phyloP scores from a whole-genome alignment of 2,329 filamentous ascomycete species.

The Chrysoporthe cubensis region DNA sequence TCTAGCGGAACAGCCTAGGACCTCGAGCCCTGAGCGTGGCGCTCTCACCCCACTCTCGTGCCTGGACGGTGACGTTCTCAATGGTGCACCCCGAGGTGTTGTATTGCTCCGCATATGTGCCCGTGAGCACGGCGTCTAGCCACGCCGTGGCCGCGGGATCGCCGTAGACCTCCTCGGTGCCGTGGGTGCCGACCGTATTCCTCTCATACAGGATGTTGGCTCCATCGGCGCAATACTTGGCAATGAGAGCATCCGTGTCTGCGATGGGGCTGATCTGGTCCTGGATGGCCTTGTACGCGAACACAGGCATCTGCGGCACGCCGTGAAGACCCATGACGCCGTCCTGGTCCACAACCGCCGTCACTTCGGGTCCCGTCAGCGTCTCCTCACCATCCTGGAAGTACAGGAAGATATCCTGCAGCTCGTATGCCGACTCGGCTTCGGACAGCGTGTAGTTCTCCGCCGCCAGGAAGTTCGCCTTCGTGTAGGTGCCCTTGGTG shows the following conservation, averaged over 20 bases:
- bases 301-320: conserved; percentile 49
- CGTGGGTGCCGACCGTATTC: conserved; percentile 47
- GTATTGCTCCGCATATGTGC: conserved; percentile 18
- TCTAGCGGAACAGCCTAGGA: background rate
- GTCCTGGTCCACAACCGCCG: conserved; percentile 36
- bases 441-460: conserved; percentile 34
- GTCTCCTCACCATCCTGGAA: conserved; percentile 42
- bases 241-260: conserved; percentile 46
- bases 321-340: conserved; percentile 43
- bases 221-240: conserved; percentile 44
- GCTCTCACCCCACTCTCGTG: background rate
- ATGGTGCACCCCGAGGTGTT: conserved; percentile 29
- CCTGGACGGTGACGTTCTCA: conserved; percentile 26
- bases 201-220: conserved; percentile 49
- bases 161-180: conserved; percentile 36
- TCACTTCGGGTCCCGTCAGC: conserved; percentile 32
- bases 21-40: background rate
- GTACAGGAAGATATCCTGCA: conserved; percentile 45
- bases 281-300: conserved; percentile 50
- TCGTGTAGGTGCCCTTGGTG: conserved; percentile 38
- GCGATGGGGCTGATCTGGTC: conserved; percentile 48
- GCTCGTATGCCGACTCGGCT: conserved; percentile 37
- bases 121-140: conserved; percentile 31
- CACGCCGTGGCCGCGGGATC: conserved; percentile 32
- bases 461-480: conserved; percentile 39